Evolutionary conservation across 768 basidiomycete species (phyloP).

Genomic region (Psilocybe cubensis): DNA sequence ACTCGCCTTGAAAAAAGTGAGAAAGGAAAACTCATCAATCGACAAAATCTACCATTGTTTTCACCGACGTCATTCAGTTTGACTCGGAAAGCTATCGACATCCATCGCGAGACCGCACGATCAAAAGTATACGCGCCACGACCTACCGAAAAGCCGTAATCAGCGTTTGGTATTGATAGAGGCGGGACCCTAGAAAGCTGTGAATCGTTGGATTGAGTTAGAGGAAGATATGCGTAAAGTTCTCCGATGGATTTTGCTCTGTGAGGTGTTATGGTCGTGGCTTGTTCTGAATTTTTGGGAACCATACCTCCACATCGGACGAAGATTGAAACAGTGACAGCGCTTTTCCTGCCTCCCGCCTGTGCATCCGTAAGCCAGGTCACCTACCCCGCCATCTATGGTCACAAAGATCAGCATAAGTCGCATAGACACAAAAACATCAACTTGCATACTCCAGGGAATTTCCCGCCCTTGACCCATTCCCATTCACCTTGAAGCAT

Average conservation of each 20-base stretch:
- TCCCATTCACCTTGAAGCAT: conserved; percentile 66
- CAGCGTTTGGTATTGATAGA: conserved; percentile 49
- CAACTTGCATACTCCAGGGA: conserved; percentile 70
- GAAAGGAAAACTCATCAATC: neutral
- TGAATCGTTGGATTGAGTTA: conserved; percentile 44
- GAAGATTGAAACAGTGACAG: conserved; percentile 68
- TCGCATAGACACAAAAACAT: neutral
- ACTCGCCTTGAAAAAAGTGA: conserved; percentile 48
- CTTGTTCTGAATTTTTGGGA: neutral
- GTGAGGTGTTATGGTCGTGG: neutral
- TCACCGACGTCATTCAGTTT: conserved; percentile 65
- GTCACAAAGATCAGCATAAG: neutral
- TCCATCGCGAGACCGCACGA: conserved; percentile 60
- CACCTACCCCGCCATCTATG: conserved; percentile 58
- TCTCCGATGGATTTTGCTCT: conserved; percentile 62
- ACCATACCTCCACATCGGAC: conserved; percentile 75
- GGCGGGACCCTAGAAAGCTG: conserved; percentile 53
- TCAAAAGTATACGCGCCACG: conserved; percentile 62
- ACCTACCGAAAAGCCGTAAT: conserved; percentile 71
- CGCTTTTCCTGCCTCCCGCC: conserved; percentile 68
- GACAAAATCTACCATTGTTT: conserved; percentile 54
- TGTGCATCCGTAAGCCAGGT: conserved; percentile 63
- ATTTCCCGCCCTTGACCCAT: conserved; percentile 77
- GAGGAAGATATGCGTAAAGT: conserved; percentile 71
- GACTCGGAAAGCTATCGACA: conserved; percentile 64